Conservation (phyloP, 805 yeast species). For the Cyberlindnera americana region DNA sequence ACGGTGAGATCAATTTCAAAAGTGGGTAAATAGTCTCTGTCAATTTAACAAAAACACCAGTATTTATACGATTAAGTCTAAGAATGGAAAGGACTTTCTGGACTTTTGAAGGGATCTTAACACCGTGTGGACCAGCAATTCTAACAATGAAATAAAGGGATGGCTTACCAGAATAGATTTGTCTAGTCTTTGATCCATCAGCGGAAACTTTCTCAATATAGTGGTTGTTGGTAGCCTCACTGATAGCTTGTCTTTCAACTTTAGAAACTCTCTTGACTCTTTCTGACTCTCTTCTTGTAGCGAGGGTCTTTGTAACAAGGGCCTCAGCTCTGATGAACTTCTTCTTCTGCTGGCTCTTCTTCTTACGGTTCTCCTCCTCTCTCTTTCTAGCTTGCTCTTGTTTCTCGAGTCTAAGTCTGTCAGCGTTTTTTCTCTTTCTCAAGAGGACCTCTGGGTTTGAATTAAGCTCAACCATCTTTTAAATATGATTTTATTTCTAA, state of each 20-base stretch:
- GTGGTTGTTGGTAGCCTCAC: constrained; percentile 27
- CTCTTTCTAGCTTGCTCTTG: constrained; percentile 60
- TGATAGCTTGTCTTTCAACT: constrained; percentile 40
- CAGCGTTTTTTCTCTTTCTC: constrained; percentile 76
- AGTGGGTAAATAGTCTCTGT: constrained; percentile 59
- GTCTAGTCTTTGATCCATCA: constrained; percentile 33
- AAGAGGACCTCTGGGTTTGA: constrained; percentile 75
- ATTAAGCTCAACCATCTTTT: constrained; percentile 39
- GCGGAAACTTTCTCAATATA: constrained; percentile 31
- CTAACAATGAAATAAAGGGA: constrained; percentile 64
- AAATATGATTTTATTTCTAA: neutral
- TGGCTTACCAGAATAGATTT: constrained; percentile 39
- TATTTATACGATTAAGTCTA: constrained; percentile 55
- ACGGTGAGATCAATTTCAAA: constrained; percentile 66
- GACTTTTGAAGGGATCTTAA: constrained; percentile 63
- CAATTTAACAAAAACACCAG: constrained; percentile 69
- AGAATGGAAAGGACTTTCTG: constrained; percentile 55
- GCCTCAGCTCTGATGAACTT: constrained; percentile 74
- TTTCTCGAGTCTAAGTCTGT: constrained; percentile 66
- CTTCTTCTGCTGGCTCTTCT: constrained; percentile 39
- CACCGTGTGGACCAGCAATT: constrained; percentile 60
- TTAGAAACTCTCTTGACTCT: constrained; percentile 62
- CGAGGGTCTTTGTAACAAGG: constrained; percentile 60
- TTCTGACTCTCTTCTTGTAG: constrained; percentile 63
- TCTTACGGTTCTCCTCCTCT: constrained; percentile 41